A percentile compares a stretch with the other conserved stretches of the same genome.
phyloP scores from a whole-genome alignment of 768 basidiomycete species.

The Galerina sulciceps region DNA sequence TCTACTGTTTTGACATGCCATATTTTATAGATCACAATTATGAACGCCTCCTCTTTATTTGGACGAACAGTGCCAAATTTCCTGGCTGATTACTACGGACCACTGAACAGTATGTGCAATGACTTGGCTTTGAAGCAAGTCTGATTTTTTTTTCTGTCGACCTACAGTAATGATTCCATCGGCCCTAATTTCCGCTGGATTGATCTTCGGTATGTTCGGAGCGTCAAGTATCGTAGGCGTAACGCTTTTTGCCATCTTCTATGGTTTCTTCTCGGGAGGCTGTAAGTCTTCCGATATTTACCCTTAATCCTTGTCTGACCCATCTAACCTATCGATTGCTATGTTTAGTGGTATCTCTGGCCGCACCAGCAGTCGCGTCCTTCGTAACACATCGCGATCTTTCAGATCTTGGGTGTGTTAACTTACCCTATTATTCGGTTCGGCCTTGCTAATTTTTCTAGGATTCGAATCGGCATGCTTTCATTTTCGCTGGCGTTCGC shows the following conservation, averaged over 20 bases:
- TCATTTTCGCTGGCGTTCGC: constrained; percentile 50
- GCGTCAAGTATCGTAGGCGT: constrained; percentile 45
- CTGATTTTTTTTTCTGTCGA: background rate
- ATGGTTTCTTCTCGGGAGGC: constrained; percentile 61
- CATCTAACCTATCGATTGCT: background rate
- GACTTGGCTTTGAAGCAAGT: background rate
- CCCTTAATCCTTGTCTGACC: background rate
- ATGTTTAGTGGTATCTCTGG: constrained; percentile 41
- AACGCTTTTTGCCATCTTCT: constrained; percentile 48
- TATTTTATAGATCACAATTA: constrained; percentile 46
- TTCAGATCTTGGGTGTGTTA: constrained; percentile 49
- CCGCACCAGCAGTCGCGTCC: constrained; percentile 41
- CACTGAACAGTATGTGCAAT: constrained; percentile 45
- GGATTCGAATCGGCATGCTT: constrained; percentile 49
- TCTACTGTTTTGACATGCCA: background rate
- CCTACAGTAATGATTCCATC: constrained; percentile 46
- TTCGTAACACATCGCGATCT: constrained; percentile 42
- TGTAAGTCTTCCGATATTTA: constrained; percentile 34
- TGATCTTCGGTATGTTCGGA: constrained; percentile 57
- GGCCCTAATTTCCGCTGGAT: constrained; percentile 41
- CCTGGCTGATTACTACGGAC: constrained; percentile 52
- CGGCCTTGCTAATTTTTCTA: constrained; percentile 17
- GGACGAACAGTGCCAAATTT: constrained; percentile 65
- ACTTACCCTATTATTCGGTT: background rate
- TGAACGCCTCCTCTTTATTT: constrained; percentile 58